These are phyloP conservation scores for Barnettozyma vustinii DNA, from an alignment of 805 yeast species.

Conservation along the genomic window DNA sequence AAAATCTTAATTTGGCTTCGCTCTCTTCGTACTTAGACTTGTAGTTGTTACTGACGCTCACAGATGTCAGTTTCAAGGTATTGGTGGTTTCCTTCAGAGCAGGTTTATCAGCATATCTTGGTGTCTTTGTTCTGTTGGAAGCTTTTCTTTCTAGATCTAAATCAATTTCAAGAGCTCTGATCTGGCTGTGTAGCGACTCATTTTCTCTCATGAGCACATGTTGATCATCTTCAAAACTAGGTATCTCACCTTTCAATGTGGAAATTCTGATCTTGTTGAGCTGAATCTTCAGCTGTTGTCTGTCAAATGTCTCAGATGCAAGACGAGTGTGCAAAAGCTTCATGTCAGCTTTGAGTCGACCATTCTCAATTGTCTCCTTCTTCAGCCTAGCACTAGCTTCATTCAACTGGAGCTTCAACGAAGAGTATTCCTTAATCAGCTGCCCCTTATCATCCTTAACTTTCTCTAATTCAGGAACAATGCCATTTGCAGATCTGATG, in stretches of 20 bases:
- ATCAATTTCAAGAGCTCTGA: constrained; percentile 41
- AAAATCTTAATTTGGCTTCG: constrained; percentile 36
- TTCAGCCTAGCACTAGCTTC: constrained; percentile 46
- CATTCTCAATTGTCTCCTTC: constrained; percentile 37
- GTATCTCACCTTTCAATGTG: constrained; percentile 21
- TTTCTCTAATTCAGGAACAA: constrained; percentile 20
- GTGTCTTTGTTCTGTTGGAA: constrained; percentile 39
- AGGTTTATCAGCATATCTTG: constrained; percentile 32
- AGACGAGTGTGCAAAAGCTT: constrained; percentile 55
- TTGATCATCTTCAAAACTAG: constrained; percentile 22
- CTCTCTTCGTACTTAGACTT: constrained; percentile 43
- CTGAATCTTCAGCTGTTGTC: constrained; percentile 41
- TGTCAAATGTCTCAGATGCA: constrained; percentile 60
- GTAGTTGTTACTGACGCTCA: constrained; percentile 23
- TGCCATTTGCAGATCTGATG: constrained; percentile 18
- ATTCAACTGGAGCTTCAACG: constrained; percentile 44
- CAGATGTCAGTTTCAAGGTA: constrained; percentile 16
- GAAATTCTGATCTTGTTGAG: constrained; percentile 30
- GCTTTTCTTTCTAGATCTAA: constrained; percentile 48
- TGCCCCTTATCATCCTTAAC: constrained; percentile 24
- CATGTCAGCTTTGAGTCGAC: constrained; percentile 50
- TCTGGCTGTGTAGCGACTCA: constrained; percentile 34
- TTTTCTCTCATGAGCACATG: constrained; percentile 19
- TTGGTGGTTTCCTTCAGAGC: constrained; percentile 33
- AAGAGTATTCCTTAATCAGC: constrained; percentile 36